Percentiles rank a stretch among this genome's conserved stretches.
Evolutionary conservation across 2,329 filamentous ascomycete genomes (phyloP).

Genomic region (Gnomoniopsis smithogilvyi): DNA sequence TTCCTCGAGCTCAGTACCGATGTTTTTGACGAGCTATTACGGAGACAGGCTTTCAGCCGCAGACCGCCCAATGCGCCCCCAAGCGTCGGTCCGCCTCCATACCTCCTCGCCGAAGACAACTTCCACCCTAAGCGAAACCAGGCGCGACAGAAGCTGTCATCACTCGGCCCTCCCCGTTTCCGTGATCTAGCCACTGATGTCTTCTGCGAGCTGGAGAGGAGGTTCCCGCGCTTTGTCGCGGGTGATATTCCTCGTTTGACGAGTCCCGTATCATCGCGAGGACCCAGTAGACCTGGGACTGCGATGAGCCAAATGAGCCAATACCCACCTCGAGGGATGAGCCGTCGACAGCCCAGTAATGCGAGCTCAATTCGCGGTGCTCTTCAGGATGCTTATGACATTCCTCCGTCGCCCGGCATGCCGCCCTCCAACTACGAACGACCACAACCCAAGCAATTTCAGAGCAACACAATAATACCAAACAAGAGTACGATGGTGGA

Average conservation of each 20-base stretch:
- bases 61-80: constrained; percentile 49
- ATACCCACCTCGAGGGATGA: constrained; percentile 48
- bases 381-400: constrained; percentile 41
- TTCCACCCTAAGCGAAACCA: constrained; percentile 98
- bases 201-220: constrained; percentile 87
- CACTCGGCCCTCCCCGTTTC: constrained; percentile 81
- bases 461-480: constrained; percentile 93
- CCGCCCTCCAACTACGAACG: constrained; percentile 66
- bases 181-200: constrained; percentile 93
- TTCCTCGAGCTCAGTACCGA: constrained; percentile 98
- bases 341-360: constrained; percentile 56
- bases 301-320: constrained; percentile 49
- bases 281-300: constrained; percentile 58
- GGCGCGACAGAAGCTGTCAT: constrained; percentile 91
- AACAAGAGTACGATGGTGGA: constrained; percentile 98
- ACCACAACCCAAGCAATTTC: constrained; percentile 83
- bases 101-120: constrained; percentile 76
- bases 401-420: constrained; percentile 58
- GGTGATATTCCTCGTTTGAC: constrained; percentile 65
- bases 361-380: constrained; percentile 55
- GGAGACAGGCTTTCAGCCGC: constrained; percentile 69
- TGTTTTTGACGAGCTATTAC: constrained; percentile 90
- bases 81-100: constrained; percentile 59
- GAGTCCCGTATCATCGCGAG: constrained; percentile 66
- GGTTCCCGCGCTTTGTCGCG: constrained; percentile 77